These are phyloP conservation scores for Alternaria novae-zelandiae DNA, from an alignment of 2,329 filamentous ascomycete genomes.

Conservation along the genomic window DNA sequence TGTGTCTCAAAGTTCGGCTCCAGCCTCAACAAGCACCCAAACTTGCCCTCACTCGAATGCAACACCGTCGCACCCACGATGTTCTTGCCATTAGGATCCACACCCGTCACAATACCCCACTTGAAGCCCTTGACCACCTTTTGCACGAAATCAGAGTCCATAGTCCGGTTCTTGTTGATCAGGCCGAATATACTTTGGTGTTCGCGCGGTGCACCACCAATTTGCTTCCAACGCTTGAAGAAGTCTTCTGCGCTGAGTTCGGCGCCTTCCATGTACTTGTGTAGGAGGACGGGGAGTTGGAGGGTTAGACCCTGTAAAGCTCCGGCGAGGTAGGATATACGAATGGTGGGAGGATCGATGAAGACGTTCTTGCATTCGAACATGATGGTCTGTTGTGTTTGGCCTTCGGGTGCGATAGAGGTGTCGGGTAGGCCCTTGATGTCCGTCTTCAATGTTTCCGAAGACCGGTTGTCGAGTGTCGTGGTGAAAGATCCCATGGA, in stretches of 20 bases:
- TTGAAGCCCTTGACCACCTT: slow-evolving; percentile 81
- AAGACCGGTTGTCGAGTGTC: slow-evolving; percentile 76
- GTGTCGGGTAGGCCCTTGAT: slow-evolving; percentile 88
- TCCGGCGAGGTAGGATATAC: slow-evolving; percentile 92
- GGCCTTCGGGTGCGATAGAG: slow-evolving; percentile 73
- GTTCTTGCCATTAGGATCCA: slow-evolving; percentile 93
- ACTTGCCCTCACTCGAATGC: slow-evolving; percentile 86
- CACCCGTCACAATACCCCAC: slow-evolving; percentile 83
- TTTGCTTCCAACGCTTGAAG: slow-evolving; percentile 99
- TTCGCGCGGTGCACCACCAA: slow-evolving; percentile 85
- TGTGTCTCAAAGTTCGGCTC: slow-evolving; percentile 93
- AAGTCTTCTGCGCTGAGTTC: slow-evolving; percentile 89
- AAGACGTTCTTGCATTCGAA: slow-evolving; percentile 88
- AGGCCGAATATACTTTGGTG: slow-evolving; percentile 85
- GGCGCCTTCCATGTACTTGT: slow-evolving; percentile 97
- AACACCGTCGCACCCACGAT: slow-evolving; percentile 89
- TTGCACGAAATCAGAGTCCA: slow-evolving; percentile 74
- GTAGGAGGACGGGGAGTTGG: slow-evolving; percentile 83
- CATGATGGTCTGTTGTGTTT: slow-evolving; percentile 93
- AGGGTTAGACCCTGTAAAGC: slow-evolving; percentile 91
- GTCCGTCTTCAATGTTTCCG: slow-evolving; percentile 79
- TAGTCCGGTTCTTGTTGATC: slow-evolving; percentile 64
- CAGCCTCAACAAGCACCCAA: slow-evolving; percentile 88
- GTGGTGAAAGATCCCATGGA: slow-evolving; percentile 92
- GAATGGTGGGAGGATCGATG: slow-evolving; percentile 83